Evolutionary conservation across 1,139 yeast genomes (phyloP).

Genomic region (Taiozyma onychis): DNA sequence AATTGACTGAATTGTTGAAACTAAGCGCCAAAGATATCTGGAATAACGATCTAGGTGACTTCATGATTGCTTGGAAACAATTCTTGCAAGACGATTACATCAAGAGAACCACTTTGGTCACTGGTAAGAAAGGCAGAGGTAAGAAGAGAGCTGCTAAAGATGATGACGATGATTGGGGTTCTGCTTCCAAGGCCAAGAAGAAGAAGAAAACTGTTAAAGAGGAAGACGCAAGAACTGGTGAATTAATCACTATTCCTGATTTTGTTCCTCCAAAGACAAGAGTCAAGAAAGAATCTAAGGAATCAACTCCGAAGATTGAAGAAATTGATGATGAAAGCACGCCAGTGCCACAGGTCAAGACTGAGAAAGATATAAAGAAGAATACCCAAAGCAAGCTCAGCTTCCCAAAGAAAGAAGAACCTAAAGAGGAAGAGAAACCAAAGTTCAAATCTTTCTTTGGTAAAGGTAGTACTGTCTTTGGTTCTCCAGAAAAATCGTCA

Average conservation of each 20-base stretch:
- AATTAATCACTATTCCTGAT: slow-evolving; percentile 21
- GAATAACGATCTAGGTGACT: slow-evolving; percentile 75
- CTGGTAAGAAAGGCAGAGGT: slow-evolving; percentile 26
- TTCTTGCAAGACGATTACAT: slow-evolving; percentile 51
- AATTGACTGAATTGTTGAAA: slow-evolving; percentile 59
- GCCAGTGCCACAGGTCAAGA: slow-evolving; percentile 1
- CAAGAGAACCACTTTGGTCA: slow-evolving; percentile 28
- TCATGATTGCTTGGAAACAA: slow-evolving; percentile 58
- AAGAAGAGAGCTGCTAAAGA: slow-evolving; percentile 24
- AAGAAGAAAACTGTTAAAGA: slow-evolving; percentile 21
- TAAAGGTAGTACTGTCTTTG: slow-evolving; percentile 21
- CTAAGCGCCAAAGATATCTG: slow-evolving; percentile 84
- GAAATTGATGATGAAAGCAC: slow-evolving; percentile 9
- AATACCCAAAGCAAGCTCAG: slow-evolving; percentile 6
- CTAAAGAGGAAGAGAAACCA: slow-evolving; percentile 14
- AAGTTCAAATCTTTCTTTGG: slow-evolving; percentile 22
- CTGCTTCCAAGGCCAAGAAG: slow-evolving; percentile 16
- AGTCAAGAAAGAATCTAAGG: slow-evolving; percentile 20
- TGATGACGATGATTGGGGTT: slow-evolving; percentile 25
- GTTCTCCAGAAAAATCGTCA: slow-evolving; percentile 21
- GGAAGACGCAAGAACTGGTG: slow-evolving; percentile 18
- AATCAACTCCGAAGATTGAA: slow-evolving; percentile 14
- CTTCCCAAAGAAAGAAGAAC: slow-evolving; percentile 9
- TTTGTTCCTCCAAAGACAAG: slow-evolving; percentile 18
- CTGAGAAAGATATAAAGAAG: slow-evolving; percentile 5